These are phyloP conservation scores for Leccinum holopus DNA, from an alignment of 1,284 basidiomycete genomes.

Conservation along the genomic window DNA sequence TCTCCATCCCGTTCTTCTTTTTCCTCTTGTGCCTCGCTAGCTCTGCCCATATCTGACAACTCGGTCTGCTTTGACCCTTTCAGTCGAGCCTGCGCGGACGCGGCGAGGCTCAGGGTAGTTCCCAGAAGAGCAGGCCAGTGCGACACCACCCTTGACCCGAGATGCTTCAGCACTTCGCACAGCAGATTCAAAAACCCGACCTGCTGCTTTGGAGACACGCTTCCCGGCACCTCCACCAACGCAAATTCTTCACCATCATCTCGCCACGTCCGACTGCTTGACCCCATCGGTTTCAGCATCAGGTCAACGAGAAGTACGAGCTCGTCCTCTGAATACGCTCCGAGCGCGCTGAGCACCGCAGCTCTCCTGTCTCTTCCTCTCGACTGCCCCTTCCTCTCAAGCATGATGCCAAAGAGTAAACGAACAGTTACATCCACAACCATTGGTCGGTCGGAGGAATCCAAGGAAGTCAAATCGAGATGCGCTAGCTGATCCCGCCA, in stretches of 20 bases:
- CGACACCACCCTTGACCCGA: conserved; percentile 67
- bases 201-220: conserved; percentile 67
- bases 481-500: conserved; percentile 88
- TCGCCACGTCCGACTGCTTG: conserved; percentile 28
- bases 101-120: conserved; percentile 63
- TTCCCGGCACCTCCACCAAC: conserved; percentile 33
- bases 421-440: conserved; percentile 78
- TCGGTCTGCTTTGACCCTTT: conserved; percentile 20
- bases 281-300: conserved; percentile 82
- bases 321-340: conserved; percentile 72
- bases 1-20: conserved; percentile 41
- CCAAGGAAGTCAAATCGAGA: conserved; percentile 67
- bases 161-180: conserved; percentile 78
- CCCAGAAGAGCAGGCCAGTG: conserved; percentile 78
- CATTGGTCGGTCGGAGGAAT: conserved; percentile 61
- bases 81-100: conserved; percentile 56
- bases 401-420: conserved; percentile 87
- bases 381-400: conserved; percentile 74
- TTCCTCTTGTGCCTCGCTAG: conserved; percentile 36
- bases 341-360: conserved; percentile 76
- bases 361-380: conserved; percentile 72
- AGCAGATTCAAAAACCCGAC: conserved; percentile 82
- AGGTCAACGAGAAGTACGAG: conserved; percentile 80
- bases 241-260: conserved; percentile 27
- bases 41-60: conserved; percentile 18